These are phyloP conservation scores for Colletotrichum siamense DNA, from an alignment of 2,329 filamentous ascomycete genomes.

Conservation along the genomic window DNA sequence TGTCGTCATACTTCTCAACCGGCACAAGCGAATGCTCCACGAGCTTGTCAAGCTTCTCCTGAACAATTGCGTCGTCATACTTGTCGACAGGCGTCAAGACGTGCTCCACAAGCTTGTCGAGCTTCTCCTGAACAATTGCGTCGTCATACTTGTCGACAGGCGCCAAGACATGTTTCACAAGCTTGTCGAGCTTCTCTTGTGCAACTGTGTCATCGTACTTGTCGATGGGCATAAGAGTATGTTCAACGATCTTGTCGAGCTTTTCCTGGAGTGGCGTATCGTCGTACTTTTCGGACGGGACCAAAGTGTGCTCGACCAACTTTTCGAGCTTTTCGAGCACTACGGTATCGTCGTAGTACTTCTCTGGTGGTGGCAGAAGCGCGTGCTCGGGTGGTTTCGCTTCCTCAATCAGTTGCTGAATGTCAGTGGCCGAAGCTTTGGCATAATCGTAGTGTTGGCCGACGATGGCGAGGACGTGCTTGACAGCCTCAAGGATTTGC, in stretches of 20 bases:
- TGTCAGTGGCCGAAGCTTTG: constrained; percentile 64
- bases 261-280: constrained; percentile 40
- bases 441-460: constrained; percentile 90
- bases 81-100: constrained; percentile 10
- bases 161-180: not conserved
- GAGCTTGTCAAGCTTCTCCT: constrained; percentile 41
- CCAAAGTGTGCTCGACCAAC: constrained; percentile 63
- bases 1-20: constrained; percentile 11
- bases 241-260: constrained; percentile 35
- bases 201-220: not conserved
- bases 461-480: constrained; percentile 83
- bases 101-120: constrained; percentile 11
- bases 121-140: constrained; percentile 5
- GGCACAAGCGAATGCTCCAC: constrained; percentile 61
- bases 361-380: constrained; percentile 12
- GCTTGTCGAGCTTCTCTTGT: constrained; percentile 15
- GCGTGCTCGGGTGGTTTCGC: constrained; percentile 51
- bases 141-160: constrained; percentile 24
- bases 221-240: not conserved
- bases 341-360: constrained; percentile 26
- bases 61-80: constrained; percentile 29
- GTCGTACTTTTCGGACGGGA: constrained; percentile 65
- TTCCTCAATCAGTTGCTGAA: constrained; percentile 67
- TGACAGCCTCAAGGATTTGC: constrained; percentile 84
- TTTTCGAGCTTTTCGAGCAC: constrained; percentile 32